These are phyloP conservation scores for Hippophae gyantsensis DNA, from an alignment of 306 rosid genomes.

Conservation along the genomic window DNA sequence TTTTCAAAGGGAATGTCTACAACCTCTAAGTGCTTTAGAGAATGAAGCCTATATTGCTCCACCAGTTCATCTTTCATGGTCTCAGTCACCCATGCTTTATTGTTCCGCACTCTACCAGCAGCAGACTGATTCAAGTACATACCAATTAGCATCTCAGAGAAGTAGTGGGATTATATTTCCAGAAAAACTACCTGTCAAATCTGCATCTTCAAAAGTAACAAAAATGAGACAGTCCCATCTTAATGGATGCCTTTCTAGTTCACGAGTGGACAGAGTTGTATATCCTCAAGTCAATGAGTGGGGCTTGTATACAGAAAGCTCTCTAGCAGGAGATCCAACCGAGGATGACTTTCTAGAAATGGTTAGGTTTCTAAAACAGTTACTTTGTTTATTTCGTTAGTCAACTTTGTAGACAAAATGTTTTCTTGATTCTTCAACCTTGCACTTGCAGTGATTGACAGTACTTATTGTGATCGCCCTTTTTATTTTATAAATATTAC, in stretches of 20 bases:
- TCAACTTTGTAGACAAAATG: too few relatives aligned
- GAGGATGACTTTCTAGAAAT: constrained; percentile 73
- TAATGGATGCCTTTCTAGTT: constrained; percentile 23
- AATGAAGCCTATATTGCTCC: constrained; percentile 30
- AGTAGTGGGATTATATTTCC: constrained; percentile 23
- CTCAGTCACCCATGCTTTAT: constrained; percentile 41
- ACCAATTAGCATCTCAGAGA: constrained; percentile 36
- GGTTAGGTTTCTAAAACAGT: constrained; percentile 26
- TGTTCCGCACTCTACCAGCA: constrained; percentile 39
- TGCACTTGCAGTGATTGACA: too few relatives aligned
- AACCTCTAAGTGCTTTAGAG: constrained; percentile 37
- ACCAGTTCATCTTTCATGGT: constrained; percentile 37
- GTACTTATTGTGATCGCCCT: too few relatives aligned
- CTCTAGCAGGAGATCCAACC: constrained; percentile 40
- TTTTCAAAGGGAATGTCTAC: constrained; percentile 34
- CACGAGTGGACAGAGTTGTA: constrained; percentile 29
- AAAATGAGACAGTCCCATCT: constrained; percentile 29
- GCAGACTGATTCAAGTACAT: constrained; percentile 36
- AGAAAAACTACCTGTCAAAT: constrained; percentile 23
- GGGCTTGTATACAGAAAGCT: constrained; percentile 48
- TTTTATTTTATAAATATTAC: too few relatives aligned
- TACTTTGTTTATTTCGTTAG: not conserved
- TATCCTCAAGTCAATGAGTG: constrained; percentile 36
- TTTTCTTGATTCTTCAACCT: too few relatives aligned
- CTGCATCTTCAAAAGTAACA: constrained; percentile 28